phyloP scores from a whole-genome alignment of 257 asterid genomes.

The Solanum ossicruentum region DNA sequence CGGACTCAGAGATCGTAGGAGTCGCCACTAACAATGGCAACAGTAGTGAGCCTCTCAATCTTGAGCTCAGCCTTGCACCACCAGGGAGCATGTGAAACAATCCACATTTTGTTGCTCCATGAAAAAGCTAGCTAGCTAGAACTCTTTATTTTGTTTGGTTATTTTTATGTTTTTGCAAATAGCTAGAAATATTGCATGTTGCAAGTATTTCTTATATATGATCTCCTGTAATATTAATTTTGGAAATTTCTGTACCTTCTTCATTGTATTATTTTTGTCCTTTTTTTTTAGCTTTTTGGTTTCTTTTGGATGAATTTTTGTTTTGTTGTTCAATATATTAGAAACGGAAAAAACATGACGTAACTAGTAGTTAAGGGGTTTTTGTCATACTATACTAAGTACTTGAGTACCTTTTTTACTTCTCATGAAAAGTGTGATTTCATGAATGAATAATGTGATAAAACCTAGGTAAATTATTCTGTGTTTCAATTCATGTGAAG shows the following conservation, averaged over 20 bases:
- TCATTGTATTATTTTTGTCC: background rate
- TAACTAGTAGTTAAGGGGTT: background rate
- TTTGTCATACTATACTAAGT: background rate
- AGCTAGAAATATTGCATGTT: too few species aligned
- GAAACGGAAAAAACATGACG: background rate
- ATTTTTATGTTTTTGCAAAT: too few species aligned
- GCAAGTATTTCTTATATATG: background rate
- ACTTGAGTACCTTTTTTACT: background rate
- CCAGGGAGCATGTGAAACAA: slow-evolving; percentile 10
- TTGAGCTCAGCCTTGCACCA: slow-evolving; percentile 49
- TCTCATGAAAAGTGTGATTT: background rate
- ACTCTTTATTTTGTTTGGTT: too few species aligned
- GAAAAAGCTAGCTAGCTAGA: too few species aligned
- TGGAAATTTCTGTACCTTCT: too few species aligned
- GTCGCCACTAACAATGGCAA: too few species aligned
- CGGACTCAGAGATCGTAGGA: too few species aligned
- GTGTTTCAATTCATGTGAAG: too few species aligned
- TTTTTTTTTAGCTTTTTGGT: background rate
- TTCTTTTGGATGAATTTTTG: background rate
- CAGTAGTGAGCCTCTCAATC: background rate
- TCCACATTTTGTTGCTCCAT: too few species aligned
- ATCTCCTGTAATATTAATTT: background rate
- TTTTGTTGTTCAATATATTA: background rate
- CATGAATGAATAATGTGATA: background rate
- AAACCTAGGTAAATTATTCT: background rate